These are phyloP conservation scores for Neofusicoccum sp. DNA, from an alignment of 2,329 filamentous ascomycete genomes.

Conservation along the genomic window DNA sequence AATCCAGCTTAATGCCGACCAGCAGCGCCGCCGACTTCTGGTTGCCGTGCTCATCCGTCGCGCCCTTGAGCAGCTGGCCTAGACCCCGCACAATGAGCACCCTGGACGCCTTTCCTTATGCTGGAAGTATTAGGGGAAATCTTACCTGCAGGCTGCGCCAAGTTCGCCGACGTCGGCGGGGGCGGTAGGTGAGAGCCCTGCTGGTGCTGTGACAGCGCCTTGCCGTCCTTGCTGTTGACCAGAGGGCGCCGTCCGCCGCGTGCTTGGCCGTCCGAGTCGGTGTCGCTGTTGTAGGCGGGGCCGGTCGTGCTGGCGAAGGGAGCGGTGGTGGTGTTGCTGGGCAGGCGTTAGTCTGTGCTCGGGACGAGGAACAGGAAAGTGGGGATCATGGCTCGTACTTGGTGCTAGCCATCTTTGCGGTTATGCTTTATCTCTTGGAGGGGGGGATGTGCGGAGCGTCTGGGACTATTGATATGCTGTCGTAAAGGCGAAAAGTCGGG, in stretches of 20 bases:
- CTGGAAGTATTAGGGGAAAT: background rate
- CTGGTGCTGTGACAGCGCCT: background rate
- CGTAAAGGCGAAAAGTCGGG: background rate
- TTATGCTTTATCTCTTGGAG: background rate
- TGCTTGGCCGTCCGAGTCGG: slow-evolving; percentile 12
- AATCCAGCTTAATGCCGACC: slow-evolving; percentile 62
- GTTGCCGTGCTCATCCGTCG: slow-evolving; percentile 57
- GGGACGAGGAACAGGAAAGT: background rate
- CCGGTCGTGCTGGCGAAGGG: slow-evolving; percentile 4
- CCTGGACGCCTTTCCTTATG: too few relatives aligned
- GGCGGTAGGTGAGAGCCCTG: background rate
- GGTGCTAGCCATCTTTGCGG: background rate
- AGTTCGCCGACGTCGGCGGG: background rate
- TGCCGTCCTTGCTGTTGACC: slow-evolving; percentile 3
- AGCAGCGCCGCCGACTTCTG: slow-evolving; percentile 58
- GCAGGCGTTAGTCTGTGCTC: background rate
- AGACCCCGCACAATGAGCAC: background rate
- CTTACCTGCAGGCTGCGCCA: slow-evolving; percentile 9
- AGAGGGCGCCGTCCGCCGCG: slow-evolving; percentile 10
- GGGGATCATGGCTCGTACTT: too few relatives aligned
- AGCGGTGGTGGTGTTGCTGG: slow-evolving; percentile 5
- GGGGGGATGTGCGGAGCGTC: background rate
- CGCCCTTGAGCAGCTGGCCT: slow-evolving; percentile 58
- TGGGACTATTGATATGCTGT: slow-evolving; percentile 1
- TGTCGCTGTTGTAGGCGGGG: slow-evolving; percentile 8